Base-by-base conservation (phyloP, 106 monocot genomes). In the Dendrobium chrysotoxum region DNA sequence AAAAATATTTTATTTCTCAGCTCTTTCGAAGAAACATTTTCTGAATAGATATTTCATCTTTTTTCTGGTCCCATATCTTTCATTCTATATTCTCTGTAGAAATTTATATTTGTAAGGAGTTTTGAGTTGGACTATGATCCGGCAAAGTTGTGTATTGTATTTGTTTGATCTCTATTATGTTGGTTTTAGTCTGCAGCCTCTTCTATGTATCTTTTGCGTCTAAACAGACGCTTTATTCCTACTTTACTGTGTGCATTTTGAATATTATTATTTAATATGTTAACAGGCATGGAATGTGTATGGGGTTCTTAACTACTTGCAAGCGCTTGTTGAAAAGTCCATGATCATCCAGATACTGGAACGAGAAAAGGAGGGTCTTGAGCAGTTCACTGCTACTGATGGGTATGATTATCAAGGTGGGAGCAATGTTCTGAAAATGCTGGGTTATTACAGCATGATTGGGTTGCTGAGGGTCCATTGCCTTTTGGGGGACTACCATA, bases 391-490 rank as follows among this genome's bases (percentile, higher is more conserved):
- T 44, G 86, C 86, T 41, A 94, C 86, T 42, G 92, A 98, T 84
- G 97, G 94, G 25, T 94, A 98, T 84, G 97, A 98, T 80, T 94
- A 98, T 81, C 88, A 92, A 67, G 94, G 90, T 30, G 94, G 97
- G 71, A 98, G 94, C 85, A 98, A 98, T 76, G 97, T 98, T 81
- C 80, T 98, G 81, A 98, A 98, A 87, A 87, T 94, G 86, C 74
- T 98, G 80, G 97, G 97, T 17, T 98, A 98, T 78, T 94, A 94
- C 72, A 94, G 97, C 86, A 98, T 98, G 94, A 84, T 98, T 45
- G 97, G 97, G 15, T 80, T 98, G 85, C 83, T 98, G 23, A 76
- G 94, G 53, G 92, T 98, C 47, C 97, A 98, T 79, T 98, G 97
- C 76, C 92, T 98, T 80, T 82, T 98, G 74, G 94, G 97, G 16